Percentiles rank a stretch among this genome's conserved stretches.
Conservation (phyloP, 2,329 filamentous ascomycete species). For the Cladophialophora psammophila region DNA sequence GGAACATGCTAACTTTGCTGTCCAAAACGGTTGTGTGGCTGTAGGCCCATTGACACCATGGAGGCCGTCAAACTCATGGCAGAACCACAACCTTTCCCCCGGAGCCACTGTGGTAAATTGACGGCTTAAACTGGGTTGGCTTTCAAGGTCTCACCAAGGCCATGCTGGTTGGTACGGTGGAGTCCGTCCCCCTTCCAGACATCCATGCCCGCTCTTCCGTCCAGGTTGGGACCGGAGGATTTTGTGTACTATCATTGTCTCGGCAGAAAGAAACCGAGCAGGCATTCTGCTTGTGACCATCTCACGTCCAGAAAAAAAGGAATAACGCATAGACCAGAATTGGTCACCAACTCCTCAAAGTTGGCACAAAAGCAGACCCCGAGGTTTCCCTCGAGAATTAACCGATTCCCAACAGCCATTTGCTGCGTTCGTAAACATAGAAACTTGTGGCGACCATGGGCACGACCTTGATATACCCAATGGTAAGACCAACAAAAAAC, state of each 20-base stretch:
- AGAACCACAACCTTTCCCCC: neutral
- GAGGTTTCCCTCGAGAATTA: neutral
- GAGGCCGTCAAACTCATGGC: neutral
- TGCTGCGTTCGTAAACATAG: constrained; percentile 71
- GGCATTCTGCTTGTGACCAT: neutral
- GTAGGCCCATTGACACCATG: neutral
- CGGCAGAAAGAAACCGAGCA: neutral
- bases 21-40: neutral
- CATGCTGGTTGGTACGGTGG: neutral
- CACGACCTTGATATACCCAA: constrained; percentile 93
- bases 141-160: neutral
- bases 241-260: neutral
- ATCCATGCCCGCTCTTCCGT: neutral
- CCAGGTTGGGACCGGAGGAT: neutral
- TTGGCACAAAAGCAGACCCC: neutral
- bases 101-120: neutral
- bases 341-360: neutral
- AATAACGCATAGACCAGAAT: neutral
- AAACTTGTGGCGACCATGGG: constrained; percentile 82
- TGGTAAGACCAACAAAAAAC: constrained; percentile 91
- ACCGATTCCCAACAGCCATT: constrained; percentile 69
- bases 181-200: neutral
- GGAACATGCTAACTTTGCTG: neutral
- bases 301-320: neutral
- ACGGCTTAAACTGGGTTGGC: neutral